A percentile compares a stretch with the other conserved stretches of the same genome.
phyloP scores from a whole-genome alignment of 1,139 yeast species.

The Debaryomycetaceae sp. region DNA sequence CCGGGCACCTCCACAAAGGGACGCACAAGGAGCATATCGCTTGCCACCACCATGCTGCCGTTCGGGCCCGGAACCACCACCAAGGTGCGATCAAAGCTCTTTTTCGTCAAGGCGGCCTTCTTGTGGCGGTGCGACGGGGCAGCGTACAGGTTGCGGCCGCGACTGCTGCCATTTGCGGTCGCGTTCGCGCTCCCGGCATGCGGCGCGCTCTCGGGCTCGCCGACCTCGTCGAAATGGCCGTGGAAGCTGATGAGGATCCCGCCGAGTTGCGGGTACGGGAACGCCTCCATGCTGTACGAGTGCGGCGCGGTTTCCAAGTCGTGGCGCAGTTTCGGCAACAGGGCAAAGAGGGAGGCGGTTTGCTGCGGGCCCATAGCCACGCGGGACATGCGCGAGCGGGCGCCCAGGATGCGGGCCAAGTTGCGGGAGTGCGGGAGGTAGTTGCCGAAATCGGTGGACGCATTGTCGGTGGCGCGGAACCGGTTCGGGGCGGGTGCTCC shows the following conservation, averaged over 20 bases:
- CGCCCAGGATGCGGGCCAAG: constrained; percentile 54
- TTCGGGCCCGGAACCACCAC: constrained; percentile 65
- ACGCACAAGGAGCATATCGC: constrained; percentile 67
- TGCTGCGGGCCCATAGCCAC: constrained; percentile 63
- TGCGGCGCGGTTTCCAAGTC: constrained; percentile 51
- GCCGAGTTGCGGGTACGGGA: constrained; percentile 58
- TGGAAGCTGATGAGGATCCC: constrained; percentile 74
- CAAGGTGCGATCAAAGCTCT: constrained; percentile 83
- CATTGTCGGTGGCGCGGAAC: constrained; percentile 5
- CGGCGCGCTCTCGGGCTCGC: constrained; percentile 28
- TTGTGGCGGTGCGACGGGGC: constrained; percentile 14
- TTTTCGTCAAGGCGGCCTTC: constrained; percentile 39
- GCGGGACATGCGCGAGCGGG: constrained; percentile 42
- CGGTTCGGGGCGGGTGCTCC: constrained; percentile 17
- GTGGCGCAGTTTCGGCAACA: constrained; percentile 70
- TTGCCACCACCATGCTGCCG: constrained; percentile 70
- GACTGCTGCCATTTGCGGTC: constrained; percentile 11
- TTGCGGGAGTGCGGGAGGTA: constrained; percentile 70
- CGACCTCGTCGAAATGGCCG: constrained; percentile 71
- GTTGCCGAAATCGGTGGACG: constrained; percentile 46
- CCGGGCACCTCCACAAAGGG: constrained; percentile 49
- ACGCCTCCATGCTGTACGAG: constrained; percentile 67
- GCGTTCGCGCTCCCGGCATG: too few species aligned
- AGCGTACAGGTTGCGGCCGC: constrained; percentile 14
- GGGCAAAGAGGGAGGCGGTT: constrained; percentile 49